Conservation (phyloP, 75 land plant genomes). For the Cupressus sempervirens region DNA sequence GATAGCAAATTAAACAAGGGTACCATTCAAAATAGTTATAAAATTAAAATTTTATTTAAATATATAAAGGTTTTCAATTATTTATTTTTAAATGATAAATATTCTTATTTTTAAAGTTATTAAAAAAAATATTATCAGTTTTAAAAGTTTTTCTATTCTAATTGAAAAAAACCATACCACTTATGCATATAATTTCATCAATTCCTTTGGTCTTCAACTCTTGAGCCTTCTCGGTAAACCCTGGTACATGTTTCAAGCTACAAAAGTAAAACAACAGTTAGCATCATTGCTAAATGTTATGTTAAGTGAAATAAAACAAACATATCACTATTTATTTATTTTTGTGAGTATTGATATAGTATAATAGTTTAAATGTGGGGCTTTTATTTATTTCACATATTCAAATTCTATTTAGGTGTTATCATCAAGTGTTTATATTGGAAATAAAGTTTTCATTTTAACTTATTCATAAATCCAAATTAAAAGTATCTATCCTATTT, state of each 20-base stretch:
- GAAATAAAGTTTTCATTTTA: too few species aligned
- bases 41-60: too few species aligned
- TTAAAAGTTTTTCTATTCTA: not conserved
- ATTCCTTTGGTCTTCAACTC: constrained; percentile 39
- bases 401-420: too few species aligned
- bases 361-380: too few species aligned
- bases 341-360: not conserved
- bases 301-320: not conserved
- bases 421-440: too few species aligned
- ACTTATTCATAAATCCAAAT: too few species aligned
- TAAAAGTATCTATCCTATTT: too few species aligned
- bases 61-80: not conserved
- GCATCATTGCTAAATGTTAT: not conserved
- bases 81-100: not conserved
- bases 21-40: not conserved
- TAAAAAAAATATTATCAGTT: not conserved
- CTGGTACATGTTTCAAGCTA: constrained; percentile 37
- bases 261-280: not conserved
- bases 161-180: constrained; percentile 14
- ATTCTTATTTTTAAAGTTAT: not conserved
- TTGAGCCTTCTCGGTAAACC: constrained; percentile 33
- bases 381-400: too few species aligned
- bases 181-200: constrained; percentile 22
- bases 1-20: not conserved
- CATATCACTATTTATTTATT: not conserved